A percentile compares a stretch with the other conserved stretches of the same genome.
These are phyloP conservation scores for Pythium aphanidermatum DNA, from an alignment of 352 stramenopile genomes.

Conservation along the genomic window DNA sequence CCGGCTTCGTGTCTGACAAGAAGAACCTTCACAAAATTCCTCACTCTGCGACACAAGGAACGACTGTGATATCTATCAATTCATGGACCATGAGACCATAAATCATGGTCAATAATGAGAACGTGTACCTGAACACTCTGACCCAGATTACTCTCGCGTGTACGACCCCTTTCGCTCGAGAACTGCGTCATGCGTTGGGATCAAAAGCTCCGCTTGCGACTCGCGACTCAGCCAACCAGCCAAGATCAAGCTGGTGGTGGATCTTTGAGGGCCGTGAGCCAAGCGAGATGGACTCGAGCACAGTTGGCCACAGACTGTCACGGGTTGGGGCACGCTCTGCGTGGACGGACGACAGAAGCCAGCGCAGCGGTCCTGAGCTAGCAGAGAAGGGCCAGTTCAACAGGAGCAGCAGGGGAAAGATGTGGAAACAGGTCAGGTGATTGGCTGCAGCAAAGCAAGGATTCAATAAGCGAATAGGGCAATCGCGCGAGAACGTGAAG, in stretches of 20 bases:
- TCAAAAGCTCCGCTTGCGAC: too few species aligned
- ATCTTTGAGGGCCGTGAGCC: constrained; percentile 13
- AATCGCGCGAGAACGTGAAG: constrained; percentile 7
- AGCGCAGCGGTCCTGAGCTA: constrained; percentile 11
- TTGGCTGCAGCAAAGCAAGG: constrained; percentile 12
- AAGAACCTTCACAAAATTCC: too few species aligned
- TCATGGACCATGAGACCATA: too few species aligned
- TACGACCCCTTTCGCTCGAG: too few species aligned
- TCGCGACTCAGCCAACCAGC: too few species aligned
- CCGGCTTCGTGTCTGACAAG: too few species aligned
- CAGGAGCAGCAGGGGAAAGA: constrained; percentile 20
- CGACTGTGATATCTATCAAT: too few species aligned
- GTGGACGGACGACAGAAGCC: constrained; percentile 20
- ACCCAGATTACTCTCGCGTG: too few species aligned
- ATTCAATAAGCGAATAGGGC: constrained; percentile 26
- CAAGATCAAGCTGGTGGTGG: constrained; percentile 1
- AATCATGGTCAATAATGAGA: too few species aligned
- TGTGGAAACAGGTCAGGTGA: constrained; percentile 12
- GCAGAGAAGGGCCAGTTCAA: constrained; percentile 19
- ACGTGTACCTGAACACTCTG: too few species aligned
- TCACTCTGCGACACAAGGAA: too few species aligned
- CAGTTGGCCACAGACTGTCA: constrained; percentile 20
- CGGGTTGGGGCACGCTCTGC: constrained; percentile 7
- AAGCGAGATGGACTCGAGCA: constrained; percentile 6
- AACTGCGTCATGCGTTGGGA: too few species aligned